Evolutionary conservation across 2,329 filamentous ascomycete species (phyloP), one percentile per base, ranked within the genome.

Genomic region (Colletotrichum chlorophyti): DNA sequence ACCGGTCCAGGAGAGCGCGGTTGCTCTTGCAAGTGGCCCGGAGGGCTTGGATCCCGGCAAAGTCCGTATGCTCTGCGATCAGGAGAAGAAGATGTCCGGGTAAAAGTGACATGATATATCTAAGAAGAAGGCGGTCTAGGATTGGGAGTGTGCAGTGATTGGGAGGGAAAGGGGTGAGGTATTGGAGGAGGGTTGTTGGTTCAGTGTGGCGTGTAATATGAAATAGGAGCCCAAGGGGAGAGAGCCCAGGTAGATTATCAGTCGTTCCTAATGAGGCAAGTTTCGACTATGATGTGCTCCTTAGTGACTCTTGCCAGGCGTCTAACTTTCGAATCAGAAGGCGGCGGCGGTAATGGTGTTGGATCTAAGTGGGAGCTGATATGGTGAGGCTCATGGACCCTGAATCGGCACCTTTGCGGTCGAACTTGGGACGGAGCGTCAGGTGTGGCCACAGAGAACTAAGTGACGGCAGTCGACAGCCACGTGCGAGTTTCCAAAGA

Each of bases 81-180:
- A 59, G 51, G n/a, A 59, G 55, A 4, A 59, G 55, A 7, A 55
- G 43, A 14, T 59, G 42, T 29, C 29, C 51, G n/a, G 55, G 51
- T 42, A 55, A 24, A 26, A 59, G 43, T 15, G 51, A 59, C 55
- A 59, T 59, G 38, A n/a, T 24, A 6, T 58, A 35, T 58, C 41
- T 49, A 47, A 58, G 8, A 46, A 32, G 27, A 40, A 17, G 9
- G 9, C 5, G n/a, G n/a, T 37, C 6, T 11, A 19, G 24, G 15
- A 11, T 8, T 19, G 10, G 14, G 15, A 24, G 24, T 23, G 15
- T n/a, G n/a, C n/a, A n/a, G n/a, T n/a, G n/a, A n/a, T n/a, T n/a
- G n/a, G n/a, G n/a, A n/a, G n/a, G n/a, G n/a, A n/a, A n/a, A n/a
- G n/a, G n/a, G n/a, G n/a, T n/a, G n/a, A n/a, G n/a, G n/a, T n/a